phyloP scores from a whole-genome alignment of 306 rosid genomes.

The Crataegus laevigata region DNA sequence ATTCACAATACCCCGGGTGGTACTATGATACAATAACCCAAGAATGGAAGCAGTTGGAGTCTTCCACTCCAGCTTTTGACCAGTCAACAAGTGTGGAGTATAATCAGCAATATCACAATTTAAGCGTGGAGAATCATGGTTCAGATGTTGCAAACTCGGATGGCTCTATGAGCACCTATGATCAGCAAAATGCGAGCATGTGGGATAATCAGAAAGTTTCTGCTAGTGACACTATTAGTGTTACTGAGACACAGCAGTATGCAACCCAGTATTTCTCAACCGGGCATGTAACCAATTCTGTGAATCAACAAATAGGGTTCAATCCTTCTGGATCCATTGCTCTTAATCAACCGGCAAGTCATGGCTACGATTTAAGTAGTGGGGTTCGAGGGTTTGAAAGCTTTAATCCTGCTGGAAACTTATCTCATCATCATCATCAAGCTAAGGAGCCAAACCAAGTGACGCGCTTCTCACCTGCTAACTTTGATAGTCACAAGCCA shows the following conservation, averaged over 20 bases:
- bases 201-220: constrained; percentile 22
- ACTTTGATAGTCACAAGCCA: constrained; percentile 30
- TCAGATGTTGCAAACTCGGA: constrained; percentile 39
- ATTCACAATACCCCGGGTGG: constrained; percentile 71
- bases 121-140: constrained; percentile 21
- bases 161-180: constrained; percentile 24
- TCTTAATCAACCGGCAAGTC: constrained; percentile 27
- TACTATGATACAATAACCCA: constrained; percentile 55
- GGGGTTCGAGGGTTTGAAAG: constrained; percentile 31
- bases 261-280: not conserved
- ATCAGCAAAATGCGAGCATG: constrained; percentile 36
- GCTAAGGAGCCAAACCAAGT: constrained; percentile 29
- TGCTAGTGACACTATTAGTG: constrained; percentile 25
- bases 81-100: constrained; percentile 29
- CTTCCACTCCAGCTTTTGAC: constrained; percentile 26
- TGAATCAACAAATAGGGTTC: constrained; percentile 27
- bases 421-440: constrained; percentile 37
- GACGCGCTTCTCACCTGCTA: constrained; percentile 33
- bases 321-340: constrained; percentile 36
- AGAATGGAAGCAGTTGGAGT: constrained; percentile 59
- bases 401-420: constrained; percentile 23
- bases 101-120: constrained; percentile 14
- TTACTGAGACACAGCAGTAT: constrained; percentile 33
- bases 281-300: constrained; percentile 21
- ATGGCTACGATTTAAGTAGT: constrained; percentile 24